Evolutionary conservation across 805 yeast species (phyloP).

Genomic region (Metschnikowia borealis): DNA sequence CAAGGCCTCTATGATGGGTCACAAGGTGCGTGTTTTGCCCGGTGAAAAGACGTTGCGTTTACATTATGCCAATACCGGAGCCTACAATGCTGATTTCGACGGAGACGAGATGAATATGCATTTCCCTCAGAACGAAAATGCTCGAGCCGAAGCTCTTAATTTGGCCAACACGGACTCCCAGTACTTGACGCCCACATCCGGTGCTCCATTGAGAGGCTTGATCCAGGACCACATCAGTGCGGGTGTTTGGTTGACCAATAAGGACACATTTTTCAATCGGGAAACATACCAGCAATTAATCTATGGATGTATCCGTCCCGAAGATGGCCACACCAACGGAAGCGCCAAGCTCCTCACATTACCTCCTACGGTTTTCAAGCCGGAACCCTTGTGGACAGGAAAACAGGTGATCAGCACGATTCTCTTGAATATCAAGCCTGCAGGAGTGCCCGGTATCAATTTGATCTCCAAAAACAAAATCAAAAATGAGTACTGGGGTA

Average conservation of each 20-base stretch:
- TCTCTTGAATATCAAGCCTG: conserved; percentile 80
- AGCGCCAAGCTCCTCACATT: conserved; percentile 62
- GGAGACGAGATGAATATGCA: conserved; percentile 99
- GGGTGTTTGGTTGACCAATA: conserved; percentile 96
- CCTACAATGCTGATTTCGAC: conserved; percentile 97
- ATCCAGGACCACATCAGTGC: conserved; percentile 99
- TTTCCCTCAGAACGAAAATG: conserved; percentile 97
- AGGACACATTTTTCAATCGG: conserved; percentile 86
- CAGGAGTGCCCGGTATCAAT: conserved; percentile 86
- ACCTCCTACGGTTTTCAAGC: conserved; percentile 87
- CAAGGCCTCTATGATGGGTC: conserved; percentile 99
- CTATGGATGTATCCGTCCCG: conserved; percentile 93
- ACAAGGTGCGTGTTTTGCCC: conserved; percentile 92
- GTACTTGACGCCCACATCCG: conserved; percentile 96
- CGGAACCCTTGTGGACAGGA: conserved; percentile 94
- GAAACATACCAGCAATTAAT: conserved; percentile 91
- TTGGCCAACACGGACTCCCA: conserved; percentile 97
- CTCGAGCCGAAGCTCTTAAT: conserved; percentile 91
- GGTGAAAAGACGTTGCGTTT: conserved; percentile 94
- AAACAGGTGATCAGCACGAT: conserved; percentile 95
- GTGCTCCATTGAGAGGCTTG: conserved; percentile 96
- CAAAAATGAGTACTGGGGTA: conserved; percentile 94
- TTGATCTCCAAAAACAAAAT: conserved; percentile 79
- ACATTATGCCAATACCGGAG: conserved; percentile 98
- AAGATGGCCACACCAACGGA: conserved; percentile 89